phyloP scores from a whole-genome alignment of 495 filamentous ascomycete genomes.

The Thozetella sp. region DNA sequence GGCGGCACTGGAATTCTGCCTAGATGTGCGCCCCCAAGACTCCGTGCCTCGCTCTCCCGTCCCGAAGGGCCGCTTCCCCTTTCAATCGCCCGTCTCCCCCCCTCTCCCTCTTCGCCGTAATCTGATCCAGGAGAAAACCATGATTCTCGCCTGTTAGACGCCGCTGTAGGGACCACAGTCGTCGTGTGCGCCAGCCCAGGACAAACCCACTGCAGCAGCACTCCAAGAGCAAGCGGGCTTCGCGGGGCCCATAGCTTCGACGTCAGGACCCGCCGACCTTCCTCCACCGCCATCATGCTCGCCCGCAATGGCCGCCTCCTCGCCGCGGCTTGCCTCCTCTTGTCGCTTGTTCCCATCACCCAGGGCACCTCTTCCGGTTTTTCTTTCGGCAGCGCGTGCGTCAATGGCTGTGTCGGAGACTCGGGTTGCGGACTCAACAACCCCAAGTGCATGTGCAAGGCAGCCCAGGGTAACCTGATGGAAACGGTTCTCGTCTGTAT shows the following conservation, averaged over 20 bases:
- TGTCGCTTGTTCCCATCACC: background rate
- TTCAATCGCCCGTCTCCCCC: background rate
- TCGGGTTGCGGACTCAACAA: constrained; percentile 17
- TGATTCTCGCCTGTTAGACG: background rate
- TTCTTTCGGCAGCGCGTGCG: constrained; percentile 14
- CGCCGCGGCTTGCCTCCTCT: background rate
- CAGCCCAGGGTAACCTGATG: constrained; percentile 16
- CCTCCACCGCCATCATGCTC: background rate
- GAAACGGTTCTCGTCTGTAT: constrained; percentile 24
- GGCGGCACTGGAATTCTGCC: background rate
- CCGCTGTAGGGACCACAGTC: background rate
- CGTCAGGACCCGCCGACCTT: background rate
- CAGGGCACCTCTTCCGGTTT: background rate
- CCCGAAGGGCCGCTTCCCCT: background rate
- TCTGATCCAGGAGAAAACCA: background rate
- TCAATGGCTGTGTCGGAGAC: constrained; percentile 17
- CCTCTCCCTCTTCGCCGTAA: background rate
- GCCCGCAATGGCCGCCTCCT: background rate
- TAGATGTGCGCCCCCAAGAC: background rate
- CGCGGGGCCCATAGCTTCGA: no score
- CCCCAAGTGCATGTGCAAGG: constrained; percentile 25
- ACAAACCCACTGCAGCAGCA: background rate
- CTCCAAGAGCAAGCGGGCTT: no score
- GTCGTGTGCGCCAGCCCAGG: background rate
- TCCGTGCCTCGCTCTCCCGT: background rate